Evolutionary conservation across 192 early-diverging fungal genomes (phyloP).

Genomic region (Podila epicladia): DNA sequence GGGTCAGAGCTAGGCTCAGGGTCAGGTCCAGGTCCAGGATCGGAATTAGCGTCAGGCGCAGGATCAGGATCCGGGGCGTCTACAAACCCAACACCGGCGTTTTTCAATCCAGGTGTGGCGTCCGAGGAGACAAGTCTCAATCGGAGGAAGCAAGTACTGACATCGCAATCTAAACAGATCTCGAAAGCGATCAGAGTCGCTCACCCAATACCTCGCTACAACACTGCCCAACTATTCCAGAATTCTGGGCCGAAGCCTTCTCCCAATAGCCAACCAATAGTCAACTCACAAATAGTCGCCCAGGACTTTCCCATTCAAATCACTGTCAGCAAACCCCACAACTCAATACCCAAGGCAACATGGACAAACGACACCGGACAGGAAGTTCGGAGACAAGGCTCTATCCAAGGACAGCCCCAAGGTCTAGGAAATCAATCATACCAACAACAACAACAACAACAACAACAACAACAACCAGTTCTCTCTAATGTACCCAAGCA

Average conservation of each 20-base stretch:
- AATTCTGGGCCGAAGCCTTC: not conserved
- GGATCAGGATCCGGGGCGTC: not conserved
- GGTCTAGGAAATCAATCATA: not conserved
- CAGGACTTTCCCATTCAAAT: not conserved
- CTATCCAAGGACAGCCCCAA: not conserved
- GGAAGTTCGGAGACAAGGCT: not conserved
- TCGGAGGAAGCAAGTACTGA: conserved; percentile 20
- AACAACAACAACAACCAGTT: not conserved
- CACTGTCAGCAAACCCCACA: not conserved
- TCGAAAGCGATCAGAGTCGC: conserved; percentile 37
- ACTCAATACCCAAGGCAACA: not conserved
- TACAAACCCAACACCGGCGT: not conserved
- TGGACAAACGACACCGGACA: not conserved
- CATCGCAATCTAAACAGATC: conserved; percentile 28
- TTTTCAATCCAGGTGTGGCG: conserved; percentile 27
- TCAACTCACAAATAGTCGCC: not conserved
- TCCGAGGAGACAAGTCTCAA: conserved; percentile 7
- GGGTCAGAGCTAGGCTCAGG: not conserved
- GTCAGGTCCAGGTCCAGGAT: not conserved
- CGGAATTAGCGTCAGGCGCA: no score
- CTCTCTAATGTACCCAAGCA: not conserved
- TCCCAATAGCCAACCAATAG: not conserved
- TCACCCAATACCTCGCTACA: conserved; percentile 16
- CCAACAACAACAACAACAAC: not conserved
- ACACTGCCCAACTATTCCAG: conserved; percentile 10